Percentiles rank a stretch among this genome's conserved stretches.
Evolutionary conservation across 2,329 filamentous ascomycete species (phyloP).

Genomic region (Arthrobotrys iridis): DNA sequence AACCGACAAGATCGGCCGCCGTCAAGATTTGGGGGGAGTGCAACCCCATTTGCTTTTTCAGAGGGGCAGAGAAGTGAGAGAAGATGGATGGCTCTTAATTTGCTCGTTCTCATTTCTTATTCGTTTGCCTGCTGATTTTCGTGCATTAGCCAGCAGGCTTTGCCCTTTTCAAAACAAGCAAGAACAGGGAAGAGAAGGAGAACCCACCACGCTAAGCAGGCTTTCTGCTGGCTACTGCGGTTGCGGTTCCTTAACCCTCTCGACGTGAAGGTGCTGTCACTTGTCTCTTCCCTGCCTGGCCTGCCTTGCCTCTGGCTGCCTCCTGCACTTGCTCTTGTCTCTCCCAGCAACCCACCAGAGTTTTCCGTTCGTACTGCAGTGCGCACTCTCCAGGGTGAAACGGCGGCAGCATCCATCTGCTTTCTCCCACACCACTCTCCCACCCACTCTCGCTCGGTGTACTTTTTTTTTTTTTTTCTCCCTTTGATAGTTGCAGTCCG

Average conservation of each 20-base stretch:
- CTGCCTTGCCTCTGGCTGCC: constrained; percentile 26
- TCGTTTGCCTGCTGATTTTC: constrained; percentile 55
- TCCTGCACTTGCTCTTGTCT: constrained; percentile 29
- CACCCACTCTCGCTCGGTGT: not conserved
- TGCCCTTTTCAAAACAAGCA: constrained; percentile 55
- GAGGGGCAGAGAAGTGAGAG: not conserved
- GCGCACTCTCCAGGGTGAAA: constrained; percentile 33
- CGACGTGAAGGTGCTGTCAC: constrained; percentile 31
- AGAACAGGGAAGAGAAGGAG: constrained; percentile 53
- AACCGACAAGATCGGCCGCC: constrained; percentile 32
- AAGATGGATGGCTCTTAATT: constrained; percentile 47
- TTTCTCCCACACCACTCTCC: constrained; percentile 5
- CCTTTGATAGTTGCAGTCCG: not conserved
- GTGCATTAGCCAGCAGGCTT: constrained; percentile 55
- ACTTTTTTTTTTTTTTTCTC: too few species aligned
- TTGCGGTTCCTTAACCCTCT: constrained; percentile 49
- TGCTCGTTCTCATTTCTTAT: constrained; percentile 55
- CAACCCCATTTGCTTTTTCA: constrained; percentile 49
- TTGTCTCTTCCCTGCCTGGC: constrained; percentile 38
- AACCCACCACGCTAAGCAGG: constrained; percentile 52
- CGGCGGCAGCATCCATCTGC: constrained; percentile 27
- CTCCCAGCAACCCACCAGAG: constrained; percentile 23
- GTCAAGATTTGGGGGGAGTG: constrained; percentile 38
- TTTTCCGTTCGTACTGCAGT: constrained; percentile 29
- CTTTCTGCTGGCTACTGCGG: constrained; percentile 43